Evolutionary conservation across 2,329 filamentous ascomycete species (phyloP).

Genomic region (Aureobasidium namibiae): DNA sequence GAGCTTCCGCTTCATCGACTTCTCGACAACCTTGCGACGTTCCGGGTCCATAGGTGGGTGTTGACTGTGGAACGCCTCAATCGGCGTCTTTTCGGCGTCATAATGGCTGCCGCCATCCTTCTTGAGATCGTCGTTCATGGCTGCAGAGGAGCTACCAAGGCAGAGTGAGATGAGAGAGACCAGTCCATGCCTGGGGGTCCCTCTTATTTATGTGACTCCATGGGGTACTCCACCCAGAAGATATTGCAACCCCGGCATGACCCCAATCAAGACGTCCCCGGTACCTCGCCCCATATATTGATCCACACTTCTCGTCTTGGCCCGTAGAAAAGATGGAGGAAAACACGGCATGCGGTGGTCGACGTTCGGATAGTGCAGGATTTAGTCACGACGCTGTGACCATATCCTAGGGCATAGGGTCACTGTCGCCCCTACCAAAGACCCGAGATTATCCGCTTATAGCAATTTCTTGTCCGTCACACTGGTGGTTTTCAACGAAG

Average conservation of each 20-base stretch:
- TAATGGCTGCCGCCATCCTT: not conserved
- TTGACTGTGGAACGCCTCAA: not conserved
- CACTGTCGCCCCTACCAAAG: not conserved
- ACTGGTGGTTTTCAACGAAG: not conserved
- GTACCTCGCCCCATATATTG: constrained; percentile 1
- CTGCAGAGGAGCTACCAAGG: not conserved
- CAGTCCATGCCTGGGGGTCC: not conserved
- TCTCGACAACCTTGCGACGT: constrained; percentile 1
- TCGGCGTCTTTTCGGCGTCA: constrained; percentile 1
- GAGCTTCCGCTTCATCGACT: constrained; percentile 6
- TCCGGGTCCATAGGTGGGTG: constrained; percentile 1
- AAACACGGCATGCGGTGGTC: constrained; percentile 6
- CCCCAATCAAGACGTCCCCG: not conserved
- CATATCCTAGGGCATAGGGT: not conserved
- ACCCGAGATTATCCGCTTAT: not conserved
- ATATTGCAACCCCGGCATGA: not conserved
- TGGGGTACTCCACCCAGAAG: not conserved
- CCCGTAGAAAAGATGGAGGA: constrained; percentile 6
- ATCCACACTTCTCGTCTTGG: not conserved
- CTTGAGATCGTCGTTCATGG: constrained; percentile 4
- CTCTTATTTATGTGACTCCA: constrained; percentile 8
- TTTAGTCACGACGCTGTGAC: not conserved
- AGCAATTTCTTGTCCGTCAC: not conserved
- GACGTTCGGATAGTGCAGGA: constrained; percentile 1
- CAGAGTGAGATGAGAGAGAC: not conserved